phyloP scores from a whole-genome alignment of 2,329 filamentous ascomycete species.

The Scleromitrula shiraiana region DNA sequence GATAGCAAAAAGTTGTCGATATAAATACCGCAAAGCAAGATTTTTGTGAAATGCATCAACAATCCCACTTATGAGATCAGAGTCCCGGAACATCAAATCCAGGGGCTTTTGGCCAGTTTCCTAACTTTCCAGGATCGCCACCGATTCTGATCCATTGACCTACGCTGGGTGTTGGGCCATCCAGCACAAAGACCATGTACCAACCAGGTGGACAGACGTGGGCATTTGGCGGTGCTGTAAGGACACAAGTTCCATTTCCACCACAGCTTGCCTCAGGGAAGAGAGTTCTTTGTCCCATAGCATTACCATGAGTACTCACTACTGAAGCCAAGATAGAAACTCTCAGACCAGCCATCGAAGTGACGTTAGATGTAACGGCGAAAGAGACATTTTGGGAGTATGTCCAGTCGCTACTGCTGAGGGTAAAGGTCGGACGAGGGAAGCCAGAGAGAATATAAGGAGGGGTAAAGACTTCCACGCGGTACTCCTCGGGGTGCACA shows the following conservation, averaged over 20 bases:
- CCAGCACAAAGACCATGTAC: conserved; percentile 57
- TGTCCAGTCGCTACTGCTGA: conserved; percentile 46
- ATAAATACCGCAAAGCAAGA: not conserved
- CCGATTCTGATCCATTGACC: conserved; percentile 59
- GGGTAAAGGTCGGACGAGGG: conserved; percentile 44
- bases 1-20: not conserved
- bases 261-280: conserved; percentile 42
- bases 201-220: conserved; percentile 53
- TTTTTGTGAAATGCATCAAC: no score
- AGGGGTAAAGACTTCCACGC: conserved; percentile 55
- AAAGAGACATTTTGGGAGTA: conserved; percentile 24
- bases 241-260: conserved; percentile 23
- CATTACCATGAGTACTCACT: conserved; percentile 51
- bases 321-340: conserved; percentile 31
- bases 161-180: conserved; percentile 51
- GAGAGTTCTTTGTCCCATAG: conserved; percentile 58
- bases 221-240: conserved; percentile 45
- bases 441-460: conserved; percentile 48
- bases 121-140: conserved; percentile 51
- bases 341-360: conserved; percentile 5
- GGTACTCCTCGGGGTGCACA: conserved; percentile 51
- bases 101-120: conserved; percentile 48
- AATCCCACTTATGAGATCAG: no score
- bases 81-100: not conserved
- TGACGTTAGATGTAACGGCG: conserved; percentile 8